Percentiles rank a stretch among this genome's conserved stretches.
phyloP scores from a whole-genome alignment of 129 eudicot species.

The Cynara cardunculus region DNA sequence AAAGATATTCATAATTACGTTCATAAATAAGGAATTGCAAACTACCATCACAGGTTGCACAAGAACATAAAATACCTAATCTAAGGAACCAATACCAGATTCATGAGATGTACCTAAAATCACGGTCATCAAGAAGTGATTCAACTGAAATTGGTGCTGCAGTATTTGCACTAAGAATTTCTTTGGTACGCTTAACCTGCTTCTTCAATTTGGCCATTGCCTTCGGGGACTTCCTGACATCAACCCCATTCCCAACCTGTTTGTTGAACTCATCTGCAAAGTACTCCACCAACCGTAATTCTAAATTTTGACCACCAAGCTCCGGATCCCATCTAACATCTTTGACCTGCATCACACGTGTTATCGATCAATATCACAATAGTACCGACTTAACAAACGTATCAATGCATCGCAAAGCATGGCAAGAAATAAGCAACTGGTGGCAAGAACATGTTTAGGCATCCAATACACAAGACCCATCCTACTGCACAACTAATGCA shows the following conservation, averaged over 20 bases:
- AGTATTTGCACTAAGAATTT: conserved; percentile 96
- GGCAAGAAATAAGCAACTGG: neutral
- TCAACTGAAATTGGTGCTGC: conserved; percentile 97
- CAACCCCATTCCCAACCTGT: conserved; percentile 88
- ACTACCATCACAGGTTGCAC: neutral
- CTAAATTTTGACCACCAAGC: conserved; percentile 96
- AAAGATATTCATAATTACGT: neutral
- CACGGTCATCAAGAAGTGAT: conserved; percentile 91
- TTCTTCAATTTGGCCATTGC: conserved; percentile 98
- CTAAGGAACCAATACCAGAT: conserved; percentile 1
- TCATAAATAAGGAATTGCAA: neutral
- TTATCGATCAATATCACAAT: conserved; percentile 20
- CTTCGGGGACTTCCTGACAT: conserved; percentile 81
- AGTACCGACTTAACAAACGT: neutral
- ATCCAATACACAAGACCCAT: neutral
- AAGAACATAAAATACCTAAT: neutral
- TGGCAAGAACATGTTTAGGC: conserved; percentile 2
- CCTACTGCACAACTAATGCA: neutral
- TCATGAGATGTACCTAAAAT: conserved; percentile 63
- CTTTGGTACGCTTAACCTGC: conserved; percentile 98
- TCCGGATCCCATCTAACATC: conserved; percentile 92
- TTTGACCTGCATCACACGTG: conserved; percentile 57
- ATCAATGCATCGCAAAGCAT: neutral
- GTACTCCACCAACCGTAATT: conserved; percentile 85
- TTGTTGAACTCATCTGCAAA: conserved; percentile 92